Base-by-base conservation (phyloP, 164 flowering plant genomes). In the Sedum album region DNA sequence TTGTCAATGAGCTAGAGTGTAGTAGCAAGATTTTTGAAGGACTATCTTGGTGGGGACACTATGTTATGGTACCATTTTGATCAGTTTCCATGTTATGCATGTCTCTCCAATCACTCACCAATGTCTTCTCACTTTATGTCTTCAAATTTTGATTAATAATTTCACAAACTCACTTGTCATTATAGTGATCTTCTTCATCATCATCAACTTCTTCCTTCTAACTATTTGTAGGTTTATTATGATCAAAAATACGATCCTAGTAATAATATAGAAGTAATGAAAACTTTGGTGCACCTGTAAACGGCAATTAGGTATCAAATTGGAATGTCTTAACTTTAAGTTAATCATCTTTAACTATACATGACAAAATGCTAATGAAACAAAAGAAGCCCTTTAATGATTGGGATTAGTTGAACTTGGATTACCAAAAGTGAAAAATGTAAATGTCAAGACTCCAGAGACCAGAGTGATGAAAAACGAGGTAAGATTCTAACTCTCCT, bases 41-140 rank as follows among this genome's bases (percentile, higher is more conserved):
- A 57, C 35, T 18, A 28, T 57, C 33, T 17, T 57, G 17, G 62
- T 57, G 33, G 38, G 62, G 62, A 14, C 33, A 57, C 3, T 13
- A 11, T 57, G 33, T 57, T 26, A 28, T 20, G 62, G 20, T 28
- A 14, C 62, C 62, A 2, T 57, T 11, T 57, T 57, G 62, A 57
- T 57, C 62, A 57, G n/a, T 28, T 55, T 57, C 62, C 18, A 26
- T 57, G 62, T 57, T 26, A 57, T 57, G 62, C 62, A 57, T 28
- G 62, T 57, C 18, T 26, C 62, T 26, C 62, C 33, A 57, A 57
- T 57, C 20, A 57, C 35, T 26, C 33, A 26, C 31, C 30, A 23
- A 10, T 57, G 20, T 28, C 5, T 57, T 28, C 33, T 55, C 31
- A 23, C 30, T 55, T 25, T 55, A 28, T 28, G 20, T 28, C 62